Base-by-base conservation (phyloP, 352 stramenopile species). In the Globisporangium solare region DNA sequence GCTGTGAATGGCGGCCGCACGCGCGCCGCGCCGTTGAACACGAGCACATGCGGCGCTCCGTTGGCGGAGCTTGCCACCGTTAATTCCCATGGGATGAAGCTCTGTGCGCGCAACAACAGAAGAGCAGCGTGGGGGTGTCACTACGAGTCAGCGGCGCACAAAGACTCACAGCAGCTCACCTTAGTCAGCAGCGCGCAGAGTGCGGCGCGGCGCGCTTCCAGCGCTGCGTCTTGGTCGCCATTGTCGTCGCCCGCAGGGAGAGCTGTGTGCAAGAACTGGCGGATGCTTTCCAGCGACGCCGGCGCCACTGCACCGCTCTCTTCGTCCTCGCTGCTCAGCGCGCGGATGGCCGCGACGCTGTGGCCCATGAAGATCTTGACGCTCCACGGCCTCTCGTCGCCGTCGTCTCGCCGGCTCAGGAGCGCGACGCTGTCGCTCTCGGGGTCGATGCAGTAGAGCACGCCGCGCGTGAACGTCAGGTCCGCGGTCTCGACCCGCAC, bases 381-480 rank as follows among this genome's bases (percentile, higher is more conserved):
- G 24, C 55, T 40, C 46, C 46, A 59, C 8, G 42, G 8, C 18
- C 12, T 45, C 13, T 39, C 15, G 4, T 27, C 49, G 42, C 63
- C 21, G 56, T 24, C 39, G 51, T 54, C 13, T 74, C 51, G 35
- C 61, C 35, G 31, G 21, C 50, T 61, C 39, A 85, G 24, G 24
- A 89, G 55, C 45, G 69, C 77, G 27, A 86, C 73, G 55, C 79
- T 61, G 52, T 73, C 71, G 37, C 60, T 86, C 56, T 81, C 73
- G 1, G 77, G 77, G 56, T 89, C 76, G 42, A 87, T 68, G 47
- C 61, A 73, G 52, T 81, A 81, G 20, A 89, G 54, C 21, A 88
- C 55, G 11, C 79, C 79, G 35, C 51, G 46, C 5, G 62, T 61
- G 27, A 58, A 68, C 18, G 72, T 81, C 14, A 55, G 52, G 52